Evolutionary conservation across 768 basidiomycete genomes (phyloP).

Genomic region (Clavulina sp.): DNA sequence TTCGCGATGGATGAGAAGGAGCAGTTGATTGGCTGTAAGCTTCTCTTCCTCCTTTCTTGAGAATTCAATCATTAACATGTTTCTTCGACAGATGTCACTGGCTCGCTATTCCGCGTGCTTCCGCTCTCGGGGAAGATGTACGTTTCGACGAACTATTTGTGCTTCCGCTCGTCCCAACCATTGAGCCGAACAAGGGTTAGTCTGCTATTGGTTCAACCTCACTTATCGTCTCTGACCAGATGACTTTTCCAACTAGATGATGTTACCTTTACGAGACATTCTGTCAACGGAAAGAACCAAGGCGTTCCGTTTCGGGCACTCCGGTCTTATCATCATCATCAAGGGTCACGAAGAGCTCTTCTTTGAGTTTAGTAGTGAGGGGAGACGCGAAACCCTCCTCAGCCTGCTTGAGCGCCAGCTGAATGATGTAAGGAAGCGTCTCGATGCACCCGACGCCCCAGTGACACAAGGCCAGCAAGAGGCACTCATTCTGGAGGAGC

Average conservation of each 20-base stretch:
- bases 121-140: conserved; percentile 79
- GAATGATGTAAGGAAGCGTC: conserved; percentile 44
- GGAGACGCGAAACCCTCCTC: conserved; percentile 65
- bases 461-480: conserved; percentile 43
- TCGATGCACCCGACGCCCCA: conserved; percentile 25
- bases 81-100: conserved; percentile 58
- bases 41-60: background rate
- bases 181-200: conserved; percentile 70
- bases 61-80: background rate
- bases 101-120: conserved; percentile 77
- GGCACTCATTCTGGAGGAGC: conserved; percentile 70
- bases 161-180: conserved; percentile 81
- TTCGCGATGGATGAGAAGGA: conserved; percentile 89
- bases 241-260: conserved; percentile 50
- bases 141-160: conserved; percentile 83
- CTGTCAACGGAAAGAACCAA: conserved; percentile 68
- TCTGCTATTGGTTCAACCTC: conserved; percentile 4
- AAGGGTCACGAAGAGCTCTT: conserved; percentile 96
- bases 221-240: conserved; percentile 5
- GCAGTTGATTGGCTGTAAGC: conserved; percentile 71
- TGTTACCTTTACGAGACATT: conserved; percentile 79
- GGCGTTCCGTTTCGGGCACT: conserved; percentile 77
- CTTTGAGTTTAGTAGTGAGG: conserved; percentile 76
- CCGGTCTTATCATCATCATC: conserved; percentile 77
- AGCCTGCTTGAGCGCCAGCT: conserved; percentile 60